Evolutionary conservation across 495 filamentous ascomycete genomes (phyloP), one percentile per base, ranked within the genome.

Genomic region (Thozetella sp.): DNA sequence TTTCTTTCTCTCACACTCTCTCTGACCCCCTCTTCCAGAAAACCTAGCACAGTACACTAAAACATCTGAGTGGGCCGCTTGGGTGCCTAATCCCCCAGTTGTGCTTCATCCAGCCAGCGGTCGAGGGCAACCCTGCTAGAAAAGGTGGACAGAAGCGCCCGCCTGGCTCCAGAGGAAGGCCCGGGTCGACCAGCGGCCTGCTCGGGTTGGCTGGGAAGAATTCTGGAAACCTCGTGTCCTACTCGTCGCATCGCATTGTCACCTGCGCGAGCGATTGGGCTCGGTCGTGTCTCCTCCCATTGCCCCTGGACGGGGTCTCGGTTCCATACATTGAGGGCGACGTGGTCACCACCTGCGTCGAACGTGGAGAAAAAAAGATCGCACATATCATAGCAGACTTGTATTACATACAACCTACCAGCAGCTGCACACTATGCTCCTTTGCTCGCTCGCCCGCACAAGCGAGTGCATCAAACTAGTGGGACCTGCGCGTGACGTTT

Each of bases 381-480:
- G 30, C 6, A 10, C 43, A 48, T 48, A n/a, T 37, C 30, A n/a
- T n/a, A n/a, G n/a, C n/a, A n/a, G 43, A 48, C 4, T 15, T 48
- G n/a, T 11, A 48, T 48, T 20, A 13, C 43, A 48, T 48, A 11
- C 43, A 15, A 9, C n/a, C 43, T 11, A 48, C 9, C 43, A n/a
- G 3, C n/a, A 48, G n/a, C n/a, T 11, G n/a, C 43, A 48, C 43
- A 10, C n/a, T 4, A 48, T 3, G 12, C 20, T 20, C 43, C 43
- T 19, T 20, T 20, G n/a, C n/a, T n/a, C n/a, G n/a, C n/a, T 48
- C 43, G 43, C n/a, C n/a, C 9, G 3, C 9, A 48, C 11, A 19
- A 48, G 20, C n/a, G 43, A 4, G n/a, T 48, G 43, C 43, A n/a
- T 48, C 43, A 48, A n/a, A 48, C 43, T 48, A 48, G 43, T 48